Evolutionary conservation across 2,329 filamentous ascomycete genomes (phyloP), one percentile per base, ranked within the genome.

Genomic region (Rhynchosporium graminicola): DNA sequence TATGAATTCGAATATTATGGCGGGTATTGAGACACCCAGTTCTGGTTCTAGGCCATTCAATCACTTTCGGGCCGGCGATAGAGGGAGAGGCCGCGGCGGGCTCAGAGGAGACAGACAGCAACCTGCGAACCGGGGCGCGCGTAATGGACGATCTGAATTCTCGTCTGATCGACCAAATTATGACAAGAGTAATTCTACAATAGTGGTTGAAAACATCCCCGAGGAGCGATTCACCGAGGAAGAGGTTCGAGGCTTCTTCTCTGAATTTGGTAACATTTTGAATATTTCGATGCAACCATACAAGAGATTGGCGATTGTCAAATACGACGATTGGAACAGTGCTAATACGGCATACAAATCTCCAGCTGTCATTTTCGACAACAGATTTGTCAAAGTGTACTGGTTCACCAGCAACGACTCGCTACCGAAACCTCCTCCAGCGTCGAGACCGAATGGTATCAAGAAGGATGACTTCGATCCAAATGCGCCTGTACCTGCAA

Each of bases 311-410:
- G 90, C 90, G 1, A 78, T 90, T 36, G 80, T 95, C 66, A 89
- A 87, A 68, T 95, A 82, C 69, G 82, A 86, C 57, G 81, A 80
- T 47, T 89, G 87, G 82, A 80, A 81, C 6, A 77, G 84, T 13
- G 91, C 91, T 13, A 84, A 86, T 63, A 82, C 83, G 15, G 91
- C 91, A 2, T 92, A 91, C 73, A 82, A 83, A 52, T 92, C 88
- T 8, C 90, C 91, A 0, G 92, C 92, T 71, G 87, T 87, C 52
- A 87, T 95, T 50, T 95, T 94, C 71, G 89, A 93, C 70, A 95
- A 94, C 69, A 82, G 91, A 10, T 95, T 95, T 69, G 91, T 95
- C 55, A 93, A 92, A 70, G 88, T 94, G 0, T 92, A 88, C 70
- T 94, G 90, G 90, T 82, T 86, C 72, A 88, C 85, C 68, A 81